Conservation (phyloP, 495 filamentous ascomycete genomes). For the Neurospora sp. region DNA sequence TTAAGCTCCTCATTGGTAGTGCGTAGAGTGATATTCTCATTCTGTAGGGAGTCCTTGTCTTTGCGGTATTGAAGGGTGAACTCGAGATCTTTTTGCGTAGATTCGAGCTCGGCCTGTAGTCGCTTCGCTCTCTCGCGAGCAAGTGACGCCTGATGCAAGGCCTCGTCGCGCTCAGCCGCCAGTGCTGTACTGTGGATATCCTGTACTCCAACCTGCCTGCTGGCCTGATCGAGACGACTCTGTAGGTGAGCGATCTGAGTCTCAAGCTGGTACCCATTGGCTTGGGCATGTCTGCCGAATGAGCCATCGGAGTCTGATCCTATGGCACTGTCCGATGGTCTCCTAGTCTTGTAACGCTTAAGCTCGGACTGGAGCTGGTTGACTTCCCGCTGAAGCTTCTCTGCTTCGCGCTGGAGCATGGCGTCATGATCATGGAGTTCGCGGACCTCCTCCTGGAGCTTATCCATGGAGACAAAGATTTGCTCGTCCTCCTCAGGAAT, state of each 20-base stretch:
- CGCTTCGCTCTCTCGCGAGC: conserved; percentile 35
- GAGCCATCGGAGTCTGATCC: conserved; percentile 37
- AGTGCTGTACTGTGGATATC: conserved; percentile 38
- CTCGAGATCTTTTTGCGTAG: conserved; percentile 27
- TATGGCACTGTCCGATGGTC: conserved; percentile 32
- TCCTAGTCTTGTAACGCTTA: conserved; percentile 27
- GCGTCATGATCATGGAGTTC: conserved; percentile 41
- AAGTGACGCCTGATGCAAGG: conserved; percentile 30
- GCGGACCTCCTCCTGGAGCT: conserved; percentile 42
- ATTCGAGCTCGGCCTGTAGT: conserved; percentile 31
- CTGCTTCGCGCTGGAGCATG: conserved; percentile 36
- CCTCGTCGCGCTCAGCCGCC: conserved; percentile 36
- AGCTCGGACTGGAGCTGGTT: conserved; percentile 33
- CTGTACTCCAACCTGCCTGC: conserved; percentile 32
- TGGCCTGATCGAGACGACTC: conserved; percentile 35
- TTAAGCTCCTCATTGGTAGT: conserved; percentile 25
- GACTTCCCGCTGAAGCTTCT: conserved; percentile 37
- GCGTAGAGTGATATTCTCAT: conserved; percentile 25
- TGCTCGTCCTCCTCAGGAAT: conserved; percentile 38
- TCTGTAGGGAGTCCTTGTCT: conserved; percentile 23
- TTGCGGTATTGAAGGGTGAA: conserved; percentile 20
- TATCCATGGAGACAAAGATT: conserved; percentile 44
- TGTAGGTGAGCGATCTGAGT: conserved; percentile 32
- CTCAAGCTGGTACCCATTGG: conserved; percentile 29
- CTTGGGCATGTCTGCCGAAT: conserved; percentile 23